Base-by-base conservation (phyloP, 2,329 filamentous ascomycete genomes). In the Cercospora sesami region DNA sequence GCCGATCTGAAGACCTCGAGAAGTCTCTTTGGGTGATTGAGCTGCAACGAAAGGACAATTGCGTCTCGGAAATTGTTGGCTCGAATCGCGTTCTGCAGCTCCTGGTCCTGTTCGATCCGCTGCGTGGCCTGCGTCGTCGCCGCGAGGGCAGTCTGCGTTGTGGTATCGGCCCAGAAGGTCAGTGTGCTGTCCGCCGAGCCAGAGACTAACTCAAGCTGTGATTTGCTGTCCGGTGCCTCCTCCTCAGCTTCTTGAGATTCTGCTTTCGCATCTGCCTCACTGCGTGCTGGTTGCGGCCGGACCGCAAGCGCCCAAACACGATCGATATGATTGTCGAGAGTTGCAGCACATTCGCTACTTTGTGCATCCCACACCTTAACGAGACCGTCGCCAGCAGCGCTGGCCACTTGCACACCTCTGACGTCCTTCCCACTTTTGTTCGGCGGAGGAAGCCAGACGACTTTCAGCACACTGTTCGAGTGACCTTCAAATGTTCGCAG, bases 291-390 rank as follows among this genome's bases (percentile, higher is more conserved):
- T 39, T 84, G 76, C 57, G 90, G 85, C 78, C 94, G 86, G 10
- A 92, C 88, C 4, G 92, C 88, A 18, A 98, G 83, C 0, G 93
- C 93, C 94, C 94, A 97, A 0, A 98, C 94, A 66, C 95, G 89
- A 80, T 99, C 95, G 74, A 93, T 93, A 79, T 99, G 95, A 80
- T 98, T 98, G 81, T 99, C 95, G 4, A 99, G 86, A 0, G 95
- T 99, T 72, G 91, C 91, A 73, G 94, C 92, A 2, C 89, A 85
- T 79, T 98, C 95, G 58, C 94, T 93, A 1, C 86, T 89, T 76
- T 91, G 90, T 12, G 91, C 91, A 74, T 97, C 92, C 95, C 95
- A 99, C 33, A 99, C 88, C 81, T 98, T 99, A 67, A 99, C 93
- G 3, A 99, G 86, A 1, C 95, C 95, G 79, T 99, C 96, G 68